Base-by-base conservation (phyloP, 208 protist genomes). In the Sergeia podlipaevii region DNA sequence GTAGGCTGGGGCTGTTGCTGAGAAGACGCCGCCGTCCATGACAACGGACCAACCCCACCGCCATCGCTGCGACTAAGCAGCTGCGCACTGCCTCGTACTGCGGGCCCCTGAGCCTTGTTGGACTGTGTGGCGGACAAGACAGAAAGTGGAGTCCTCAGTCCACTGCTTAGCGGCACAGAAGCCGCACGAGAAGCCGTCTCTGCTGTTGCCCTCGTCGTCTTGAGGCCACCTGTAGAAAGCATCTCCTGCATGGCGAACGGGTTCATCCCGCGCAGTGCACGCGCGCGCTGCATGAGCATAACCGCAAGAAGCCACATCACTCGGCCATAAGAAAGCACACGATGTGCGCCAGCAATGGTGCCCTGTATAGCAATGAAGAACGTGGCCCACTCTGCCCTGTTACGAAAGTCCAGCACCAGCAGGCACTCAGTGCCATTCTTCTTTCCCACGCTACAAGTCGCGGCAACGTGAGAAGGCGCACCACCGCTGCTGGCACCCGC, bases 301-400 rank as follows among this genome's bases (percentile, higher is more conserved):
- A 58, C 70, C n/a, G 80, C 77, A 13, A 92, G 61, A 51, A 89
- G 60, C 85, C 85, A 92, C 51, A 92, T 65, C n/a, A 57, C 69
- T 1, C 85, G 76, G 15, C 85, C 85, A 65, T 81, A 86, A 7
- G 77, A 75, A 18, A 90, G 45, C 3, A 50, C 20, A 20, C 29
- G 33, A n/a, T 30, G 28, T 4, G 10, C 32, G 18, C 43, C 53
- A 26, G 36, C 23, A 2, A 26, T 36, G 26, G 6, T 17, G 17
- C 30, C 64, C 37, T 68, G 45, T 18, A 78, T 53, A 1, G 60
- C 63, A 5, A 83, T 21, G 23, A 88, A 23, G 43, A 88, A 79
- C 2, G 64, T 54, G n/a, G 70, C 46, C 71, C 70, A 84, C 32
- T 89, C 78, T 4, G 53, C 18, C 0, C 85, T 70, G 17, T 56